Percentiles rank a stretch among this genome's conserved stretches.
phyloP scores from a whole-genome alignment of 2,329 filamentous ascomycete species.

The Aspergillus amoenus region DNA sequence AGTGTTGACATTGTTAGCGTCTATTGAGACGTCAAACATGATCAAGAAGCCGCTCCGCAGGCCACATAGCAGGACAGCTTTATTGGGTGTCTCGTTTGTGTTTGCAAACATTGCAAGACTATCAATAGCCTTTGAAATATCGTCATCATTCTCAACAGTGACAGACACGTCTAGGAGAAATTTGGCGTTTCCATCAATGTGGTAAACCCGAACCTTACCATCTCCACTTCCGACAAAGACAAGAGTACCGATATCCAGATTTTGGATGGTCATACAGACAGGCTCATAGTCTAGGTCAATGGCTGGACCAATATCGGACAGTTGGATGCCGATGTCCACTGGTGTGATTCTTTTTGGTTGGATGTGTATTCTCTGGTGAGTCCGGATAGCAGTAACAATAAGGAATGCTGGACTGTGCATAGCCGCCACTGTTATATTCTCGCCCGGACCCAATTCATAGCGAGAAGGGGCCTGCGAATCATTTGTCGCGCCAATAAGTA shows the following conservation, averaged over 20 bases:
- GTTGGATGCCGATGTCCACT: conserved; percentile 15
- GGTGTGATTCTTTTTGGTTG: conserved; percentile 26
- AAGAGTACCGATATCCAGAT: conserved; percentile 25
- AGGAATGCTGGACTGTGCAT: conserved; percentile 30
- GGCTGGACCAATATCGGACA: conserved; percentile 24
- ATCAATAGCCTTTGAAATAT: conserved; percentile 37
- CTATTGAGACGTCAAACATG: conserved; percentile 32
- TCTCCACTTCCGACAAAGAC: conserved; percentile 43
- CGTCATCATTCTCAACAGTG: conserved; percentile 20
- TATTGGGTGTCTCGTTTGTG: conserved; percentile 12
- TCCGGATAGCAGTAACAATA: conserved; percentile 29
- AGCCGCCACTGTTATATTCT: conserved; percentile 30
- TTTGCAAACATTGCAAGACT: conserved; percentile 32
- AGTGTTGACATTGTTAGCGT: conserved; percentile 17
- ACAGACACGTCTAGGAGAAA: conserved; percentile 26
- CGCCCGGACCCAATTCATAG: conserved; percentile 21
- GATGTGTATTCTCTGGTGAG: conserved; percentile 26
- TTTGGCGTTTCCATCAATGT: conserved; percentile 22
- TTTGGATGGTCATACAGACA: conserved; percentile 34
- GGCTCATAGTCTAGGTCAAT: conserved; percentile 35
- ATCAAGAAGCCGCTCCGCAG: conserved; percentile 47
- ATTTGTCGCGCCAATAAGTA: conserved; percentile 30
- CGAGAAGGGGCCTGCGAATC: conserved; percentile 22
- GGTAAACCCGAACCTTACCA: conserved; percentile 36
- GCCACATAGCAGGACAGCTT: conserved; percentile 42